Evolutionary conservation across 192 early-diverging fungal species (phyloP), one percentile per base, ranked within the genome.

Genomic region (Pecoramyces ruminantium): DNA sequence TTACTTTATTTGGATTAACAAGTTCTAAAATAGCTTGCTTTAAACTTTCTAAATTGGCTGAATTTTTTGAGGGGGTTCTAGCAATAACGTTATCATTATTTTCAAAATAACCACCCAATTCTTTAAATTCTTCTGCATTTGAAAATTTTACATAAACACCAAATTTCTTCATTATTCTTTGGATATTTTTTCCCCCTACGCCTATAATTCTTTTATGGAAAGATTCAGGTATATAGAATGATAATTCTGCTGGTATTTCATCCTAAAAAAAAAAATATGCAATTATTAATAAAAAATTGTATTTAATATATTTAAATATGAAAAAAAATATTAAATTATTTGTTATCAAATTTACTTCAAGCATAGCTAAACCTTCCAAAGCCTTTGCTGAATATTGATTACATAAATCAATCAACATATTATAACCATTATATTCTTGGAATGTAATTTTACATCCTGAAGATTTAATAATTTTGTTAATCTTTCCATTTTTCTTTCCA

Each of bases 191-290:
- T 80, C 94, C 94, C 13, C 92, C 93, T n/a, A 94, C 93, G 11
- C 94, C 94, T 80, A 95, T 95, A 81, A 95, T 95, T 16, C 94
- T 88, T 84, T 95, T 95, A 86, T 95, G 94, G 82, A 89, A 93
- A 2, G 90, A 84, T 80, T 95, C 93, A 30, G 93, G 93, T 9
- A 95, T 90, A 84, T 90, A 92, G 80, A 95, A 95, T 14, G 92
- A 93, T 77, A 94, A 93, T 79, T 95, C 94, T 14, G 93, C 94
- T 4, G 94, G 94, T n/a, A 95, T 81, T 84, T 95, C 94, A 81
- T 94, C 93, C 84, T 92, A 83, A 15, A 29, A 51, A 9, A 16
- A 2, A 21, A 14, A 38, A 6, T 34, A 34, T 34, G 3, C 11
- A 34, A n/a, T n/a, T n/a, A n/a, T n/a, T n/a, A n/a, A n/a, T n/a